Conservation (phyloP, 2,329 filamentous ascomycete species). For the Lojkania enalia region DNA sequence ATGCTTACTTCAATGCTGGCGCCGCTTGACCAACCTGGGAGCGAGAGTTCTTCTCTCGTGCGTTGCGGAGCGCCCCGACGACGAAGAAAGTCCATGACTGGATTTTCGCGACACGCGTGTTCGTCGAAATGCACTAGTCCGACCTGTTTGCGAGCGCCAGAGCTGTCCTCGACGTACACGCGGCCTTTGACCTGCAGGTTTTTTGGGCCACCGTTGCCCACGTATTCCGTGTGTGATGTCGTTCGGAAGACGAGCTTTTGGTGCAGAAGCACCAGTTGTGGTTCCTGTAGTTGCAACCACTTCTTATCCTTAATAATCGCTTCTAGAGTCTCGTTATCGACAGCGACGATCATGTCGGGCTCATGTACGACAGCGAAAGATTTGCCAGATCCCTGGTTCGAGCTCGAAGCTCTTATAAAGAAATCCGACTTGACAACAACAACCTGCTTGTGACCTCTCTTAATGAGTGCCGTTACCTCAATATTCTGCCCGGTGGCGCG, state of each 20-base stretch:
- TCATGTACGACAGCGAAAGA: slow-evolving; percentile 1
- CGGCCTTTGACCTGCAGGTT: background rate
- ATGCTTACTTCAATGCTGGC: slow-evolving; percentile 6
- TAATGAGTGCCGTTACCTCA: slow-evolving; percentile 9
- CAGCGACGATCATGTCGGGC: background rate
- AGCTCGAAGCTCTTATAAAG: slow-evolving; percentile 2
- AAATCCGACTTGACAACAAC: slow-evolving; percentile 10
- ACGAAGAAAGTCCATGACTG: background rate
- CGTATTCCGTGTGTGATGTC: background rate
- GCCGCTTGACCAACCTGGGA: slow-evolving; percentile 5
- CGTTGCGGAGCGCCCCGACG: slow-evolving; percentile 3
- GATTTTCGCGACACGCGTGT: background rate
- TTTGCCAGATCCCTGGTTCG: slow-evolving; percentile 4
- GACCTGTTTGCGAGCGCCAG: background rate
- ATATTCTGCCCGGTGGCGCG: slow-evolving; percentile 6
- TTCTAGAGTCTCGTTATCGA: background rate
- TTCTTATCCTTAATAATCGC: background rate
- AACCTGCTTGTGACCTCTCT: slow-evolving; percentile 6
- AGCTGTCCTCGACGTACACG: background rate
- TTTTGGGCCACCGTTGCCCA: background rate
- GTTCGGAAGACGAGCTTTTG: background rate
- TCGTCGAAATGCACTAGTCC: background rate
- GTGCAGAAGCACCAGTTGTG: background rate
- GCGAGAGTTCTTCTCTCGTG: slow-evolving; percentile 1
- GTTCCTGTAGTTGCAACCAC: background rate